Percentiles rank a stretch among this genome's conserved stretches.
These are phyloP conservation scores for Fusarium palustre DNA, from an alignment of 2,329 filamentous ascomycete genomes.

Conservation along the genomic window DNA sequence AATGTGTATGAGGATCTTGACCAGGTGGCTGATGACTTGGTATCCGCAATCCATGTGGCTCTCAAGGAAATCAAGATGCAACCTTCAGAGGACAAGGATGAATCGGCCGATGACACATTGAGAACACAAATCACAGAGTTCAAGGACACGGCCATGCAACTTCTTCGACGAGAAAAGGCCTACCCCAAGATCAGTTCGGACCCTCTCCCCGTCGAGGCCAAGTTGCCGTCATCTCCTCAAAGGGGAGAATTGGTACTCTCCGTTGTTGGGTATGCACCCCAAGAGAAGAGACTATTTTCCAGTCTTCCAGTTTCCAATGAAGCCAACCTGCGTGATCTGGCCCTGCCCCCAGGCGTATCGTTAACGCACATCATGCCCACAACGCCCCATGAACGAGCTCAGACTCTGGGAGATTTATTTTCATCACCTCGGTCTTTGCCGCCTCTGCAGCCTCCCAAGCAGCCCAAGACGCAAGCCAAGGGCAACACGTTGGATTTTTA, in stretches of 20 bases:
- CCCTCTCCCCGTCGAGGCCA: conserved; percentile 56
- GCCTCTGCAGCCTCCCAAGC: conserved; percentile 77
- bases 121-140: conserved; percentile 65
- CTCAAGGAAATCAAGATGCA: conserved; percentile 59
- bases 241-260: conserved; percentile 74
- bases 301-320: conserved; percentile 69
- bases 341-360: conserved; percentile 79
- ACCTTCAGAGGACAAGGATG: conserved; percentile 48
- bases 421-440: conserved; percentile 74
- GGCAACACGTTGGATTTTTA: conserved; percentile 66
- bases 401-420: conserved; percentile 80
- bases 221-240: conserved; percentile 53
- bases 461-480: conserved; percentile 76
- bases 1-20: conserved; percentile 71
- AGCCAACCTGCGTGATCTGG: conserved; percentile 55
- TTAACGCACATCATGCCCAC: conserved; percentile 53
- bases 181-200: conserved; percentile 58
- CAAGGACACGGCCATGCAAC: conserved; percentile 70
- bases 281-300: conserved; percentile 84
- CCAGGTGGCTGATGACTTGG: conserved; percentile 71
- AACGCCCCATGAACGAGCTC: conserved; percentile 60
- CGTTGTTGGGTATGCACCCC: conserved; percentile 79
- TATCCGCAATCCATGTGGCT: conserved; percentile 60
- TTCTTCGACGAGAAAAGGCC: conserved; percentile 71
- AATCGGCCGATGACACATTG: conserved; percentile 50